These are phyloP conservation scores for Candida incommunis DNA, from an alignment of 805 yeast genomes.

Conservation along the genomic window DNA sequence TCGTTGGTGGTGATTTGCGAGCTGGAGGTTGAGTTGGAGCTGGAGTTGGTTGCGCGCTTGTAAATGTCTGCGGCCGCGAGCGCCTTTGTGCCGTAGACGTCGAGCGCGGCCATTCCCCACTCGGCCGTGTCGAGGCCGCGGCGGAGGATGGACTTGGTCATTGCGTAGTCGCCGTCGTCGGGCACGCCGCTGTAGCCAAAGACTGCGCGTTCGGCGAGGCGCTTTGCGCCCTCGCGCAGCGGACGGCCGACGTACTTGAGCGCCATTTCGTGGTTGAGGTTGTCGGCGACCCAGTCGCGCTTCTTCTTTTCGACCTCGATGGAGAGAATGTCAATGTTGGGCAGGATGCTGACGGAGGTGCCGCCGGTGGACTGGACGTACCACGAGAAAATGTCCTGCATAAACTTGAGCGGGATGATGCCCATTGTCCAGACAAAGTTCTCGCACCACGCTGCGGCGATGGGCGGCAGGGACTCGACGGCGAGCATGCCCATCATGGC, in stretches of 20 bases:
- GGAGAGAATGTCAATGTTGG: constrained; percentile 50
- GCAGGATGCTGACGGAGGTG: constrained; percentile 56
- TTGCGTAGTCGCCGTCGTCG: not conserved
- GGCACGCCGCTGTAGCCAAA: not conserved
- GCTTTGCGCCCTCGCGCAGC: not conserved
- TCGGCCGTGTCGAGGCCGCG: not conserved
- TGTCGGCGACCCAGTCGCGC: constrained; percentile 4
- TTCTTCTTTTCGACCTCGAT: constrained; percentile 66
- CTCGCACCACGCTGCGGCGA: constrained; percentile 96
- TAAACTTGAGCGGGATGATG: constrained; percentile 56
- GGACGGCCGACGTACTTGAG: not conserved
- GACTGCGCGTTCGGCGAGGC: not conserved
- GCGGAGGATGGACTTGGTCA: not conserved
- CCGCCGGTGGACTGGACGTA: constrained; percentile 64
- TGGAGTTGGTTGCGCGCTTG: not conserved
- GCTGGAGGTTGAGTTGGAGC: not conserved
- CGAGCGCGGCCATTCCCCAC: not conserved
- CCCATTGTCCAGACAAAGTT: constrained; percentile 97
- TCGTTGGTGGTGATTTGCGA: constrained; percentile 30
- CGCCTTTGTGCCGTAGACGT: not conserved
- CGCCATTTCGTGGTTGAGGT: not conserved
- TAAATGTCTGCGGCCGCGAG: not conserved
- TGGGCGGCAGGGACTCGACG: constrained; percentile 83
- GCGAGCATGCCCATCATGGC: constrained; percentile 95
- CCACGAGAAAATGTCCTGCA: constrained; percentile 36